These are phyloP conservation scores for Dactylellina leptospora DNA, from an alignment of 2,329 filamentous ascomycete genomes.

Conservation along the genomic window DNA sequence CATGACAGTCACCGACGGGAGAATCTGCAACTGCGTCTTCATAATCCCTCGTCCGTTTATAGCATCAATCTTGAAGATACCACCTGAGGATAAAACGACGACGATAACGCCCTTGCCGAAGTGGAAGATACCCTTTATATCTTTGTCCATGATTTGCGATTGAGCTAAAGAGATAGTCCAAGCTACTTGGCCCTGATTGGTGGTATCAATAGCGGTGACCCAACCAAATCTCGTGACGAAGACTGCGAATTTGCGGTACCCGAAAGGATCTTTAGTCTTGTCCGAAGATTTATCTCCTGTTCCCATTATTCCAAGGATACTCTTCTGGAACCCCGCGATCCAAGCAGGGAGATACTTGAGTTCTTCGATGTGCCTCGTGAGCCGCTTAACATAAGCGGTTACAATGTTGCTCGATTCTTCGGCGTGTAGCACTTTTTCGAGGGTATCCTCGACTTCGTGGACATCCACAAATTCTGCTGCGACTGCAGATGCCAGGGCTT, in stretches of 20 bases:
- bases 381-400: constrained; percentile 84
- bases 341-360: constrained; percentile 76
- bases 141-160: constrained; percentile 68
- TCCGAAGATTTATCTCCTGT: constrained; percentile 66
- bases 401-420: constrained; percentile 84
- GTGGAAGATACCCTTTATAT: constrained; percentile 72
- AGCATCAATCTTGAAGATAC: constrained; percentile 66
- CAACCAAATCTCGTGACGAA: constrained; percentile 81
- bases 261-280: constrained; percentile 74
- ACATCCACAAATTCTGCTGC: constrained; percentile 83
- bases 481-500: constrained; percentile 81
- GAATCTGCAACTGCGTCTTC: constrained; percentile 48
- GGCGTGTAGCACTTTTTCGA: constrained; percentile 82
- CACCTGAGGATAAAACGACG: constrained; percentile 70
- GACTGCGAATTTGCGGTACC: constrained; percentile 85
- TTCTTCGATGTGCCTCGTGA: constrained; percentile 82
- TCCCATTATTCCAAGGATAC: constrained; percentile 72
- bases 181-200: constrained; percentile 74
- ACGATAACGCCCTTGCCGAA: constrained; percentile 70
- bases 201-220: constrained; percentile 80
- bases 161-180: constrained; percentile 72
- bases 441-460: constrained; percentile 69
- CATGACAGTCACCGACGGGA: constrained; percentile 40
- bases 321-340: constrained; percentile 73
- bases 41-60: constrained; percentile 62